Conservation (phyloP, 495 filamentous ascomycete genomes). For the Recurvomyces mirabilis region DNA sequence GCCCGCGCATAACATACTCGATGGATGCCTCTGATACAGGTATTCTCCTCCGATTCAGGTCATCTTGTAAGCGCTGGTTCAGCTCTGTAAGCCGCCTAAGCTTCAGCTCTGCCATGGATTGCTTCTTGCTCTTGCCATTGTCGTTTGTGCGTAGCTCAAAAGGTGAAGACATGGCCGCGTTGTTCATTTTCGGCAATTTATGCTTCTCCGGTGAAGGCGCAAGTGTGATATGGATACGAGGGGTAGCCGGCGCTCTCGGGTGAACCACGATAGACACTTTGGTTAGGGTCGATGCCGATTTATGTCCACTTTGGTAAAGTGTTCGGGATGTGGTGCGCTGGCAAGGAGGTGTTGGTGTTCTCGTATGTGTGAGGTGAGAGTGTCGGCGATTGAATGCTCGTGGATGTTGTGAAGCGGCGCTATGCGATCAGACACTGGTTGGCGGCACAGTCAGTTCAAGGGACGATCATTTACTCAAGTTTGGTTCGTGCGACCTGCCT, state of each 20-base stretch:
- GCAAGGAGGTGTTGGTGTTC: conserved; percentile 8
- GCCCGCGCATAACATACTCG: conserved; percentile 70
- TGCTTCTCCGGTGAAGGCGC: conserved; percentile 5
- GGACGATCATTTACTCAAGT: neutral
- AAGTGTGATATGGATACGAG: conserved; percentile 10
- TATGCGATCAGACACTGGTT: neutral
- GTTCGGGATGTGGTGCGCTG: neutral
- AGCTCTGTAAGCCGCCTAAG: conserved; percentile 90
- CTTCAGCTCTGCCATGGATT: conserved; percentile 97
- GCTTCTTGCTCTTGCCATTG: conserved; percentile 84
- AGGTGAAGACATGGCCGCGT: conserved; percentile 28
- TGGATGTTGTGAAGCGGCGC: neutral
- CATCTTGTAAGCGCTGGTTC: conserved; percentile 86
- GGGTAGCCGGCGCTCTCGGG: neutral
- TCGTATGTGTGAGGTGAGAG: neutral
- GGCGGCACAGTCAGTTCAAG: neutral
- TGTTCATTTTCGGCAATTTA: neutral
- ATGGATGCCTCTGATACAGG: conserved; percentile 88
- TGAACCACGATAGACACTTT: neutral
- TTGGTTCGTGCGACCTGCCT: conserved; percentile 12
- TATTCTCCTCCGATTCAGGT: conserved; percentile 86
- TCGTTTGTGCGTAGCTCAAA: conserved; percentile 33
- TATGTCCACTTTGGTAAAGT: neutral
- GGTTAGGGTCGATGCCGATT: no score
- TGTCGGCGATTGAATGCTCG: neutral